Percentiles rank a stretch among this genome's conserved stretches.
These are phyloP conservation scores for Crassisporium funariophilum DNA, from an alignment of 768 basidiomycete species.

Conservation along the genomic window DNA sequence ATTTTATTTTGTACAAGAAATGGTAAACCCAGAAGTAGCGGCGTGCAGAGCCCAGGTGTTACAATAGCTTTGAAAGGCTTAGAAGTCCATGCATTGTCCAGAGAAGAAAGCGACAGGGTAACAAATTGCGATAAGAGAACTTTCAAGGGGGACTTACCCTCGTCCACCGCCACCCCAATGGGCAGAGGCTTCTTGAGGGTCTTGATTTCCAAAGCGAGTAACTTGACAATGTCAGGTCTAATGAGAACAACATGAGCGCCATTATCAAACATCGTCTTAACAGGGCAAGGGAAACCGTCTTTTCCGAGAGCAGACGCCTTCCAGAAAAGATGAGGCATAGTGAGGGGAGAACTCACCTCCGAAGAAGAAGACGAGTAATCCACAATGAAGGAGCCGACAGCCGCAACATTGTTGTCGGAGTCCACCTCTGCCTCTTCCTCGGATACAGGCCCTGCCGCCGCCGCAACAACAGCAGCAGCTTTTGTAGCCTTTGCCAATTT, in stretches of 20 bases:
- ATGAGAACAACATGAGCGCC: conserved; percentile 36
- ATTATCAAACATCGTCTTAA: too few relatives aligned
- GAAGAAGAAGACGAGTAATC: too few relatives aligned
- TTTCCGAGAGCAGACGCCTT: conserved; percentile 5
- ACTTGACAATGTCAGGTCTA: conserved; percentile 18
- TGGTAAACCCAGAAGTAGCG: conserved; percentile 35
- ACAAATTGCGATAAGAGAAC: conserved; percentile 15
- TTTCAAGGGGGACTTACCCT: neutral
- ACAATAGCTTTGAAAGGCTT: conserved; percentile 21
- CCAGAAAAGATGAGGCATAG: neutral
- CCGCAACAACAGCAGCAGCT: too few relatives aligned
- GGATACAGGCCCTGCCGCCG: too few relatives aligned
- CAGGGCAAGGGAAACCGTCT: conserved; percentile 16
- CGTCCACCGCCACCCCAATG: conserved; percentile 6
- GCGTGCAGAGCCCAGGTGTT: conserved; percentile 22
- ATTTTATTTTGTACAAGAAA: conserved; percentile 37
- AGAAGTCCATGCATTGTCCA: conserved; percentile 17
- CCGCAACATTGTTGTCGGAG: too few relatives aligned
- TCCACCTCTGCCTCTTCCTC: too few relatives aligned
- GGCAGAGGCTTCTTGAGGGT: conserved; percentile 5
- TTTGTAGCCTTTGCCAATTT: neutral
- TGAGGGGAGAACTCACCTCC: too few relatives aligned
- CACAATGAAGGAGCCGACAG: too few relatives aligned
- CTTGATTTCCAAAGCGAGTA: conserved; percentile 5
- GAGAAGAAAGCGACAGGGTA: conserved; percentile 17